Evolutionary conservation across 306 rosid genomes (phyloP).

Genomic region (Sophora flavescens): DNA sequence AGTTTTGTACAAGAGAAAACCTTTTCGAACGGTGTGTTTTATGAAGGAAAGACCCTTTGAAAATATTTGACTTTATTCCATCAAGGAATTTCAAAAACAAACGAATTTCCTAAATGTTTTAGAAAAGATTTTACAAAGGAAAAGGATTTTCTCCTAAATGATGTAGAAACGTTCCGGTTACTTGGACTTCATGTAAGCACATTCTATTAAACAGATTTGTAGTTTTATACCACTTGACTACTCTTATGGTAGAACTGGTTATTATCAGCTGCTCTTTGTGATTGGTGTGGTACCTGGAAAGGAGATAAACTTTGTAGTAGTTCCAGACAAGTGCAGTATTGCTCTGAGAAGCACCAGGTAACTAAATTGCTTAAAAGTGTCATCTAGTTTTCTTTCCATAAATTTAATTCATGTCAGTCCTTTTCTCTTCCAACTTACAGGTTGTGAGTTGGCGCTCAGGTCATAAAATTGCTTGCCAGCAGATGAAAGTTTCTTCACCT

Average conservation of each 20-base stretch:
- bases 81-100: too few species aligned
- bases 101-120: too few species aligned
- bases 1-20: too few species aligned
- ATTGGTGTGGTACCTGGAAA: slow-evolving; percentile 82
- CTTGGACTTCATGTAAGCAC: background rate
- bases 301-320: slow-evolving; percentile 62
- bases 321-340: slow-evolving; percentile 63
- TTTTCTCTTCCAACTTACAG: slow-evolving; percentile 44
- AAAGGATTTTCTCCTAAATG: too few species aligned
- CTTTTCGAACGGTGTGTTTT: too few species aligned
- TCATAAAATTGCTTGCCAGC: slow-evolving; percentile 66
- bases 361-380: background rate
- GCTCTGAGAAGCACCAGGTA: slow-evolving; percentile 80
- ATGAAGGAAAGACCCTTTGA: too few species aligned
- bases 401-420: background rate
- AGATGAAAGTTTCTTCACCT: slow-evolving; percentile 50
- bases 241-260: slow-evolving; percentile 37
- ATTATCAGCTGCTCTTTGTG: slow-evolving; percentile 68
- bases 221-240: background rate
- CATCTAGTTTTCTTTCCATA: background rate
- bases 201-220: slow-evolving; percentile 10
- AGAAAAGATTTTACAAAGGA: too few species aligned
- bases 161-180: too few species aligned
- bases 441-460: slow-evolving; percentile 61
- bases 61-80: too few species aligned